Evolutionary conservation across 179 eudicot species (phyloP), one percentile per base, ranked within the genome.

Genomic region (Heliamphora pulchella): DNA sequence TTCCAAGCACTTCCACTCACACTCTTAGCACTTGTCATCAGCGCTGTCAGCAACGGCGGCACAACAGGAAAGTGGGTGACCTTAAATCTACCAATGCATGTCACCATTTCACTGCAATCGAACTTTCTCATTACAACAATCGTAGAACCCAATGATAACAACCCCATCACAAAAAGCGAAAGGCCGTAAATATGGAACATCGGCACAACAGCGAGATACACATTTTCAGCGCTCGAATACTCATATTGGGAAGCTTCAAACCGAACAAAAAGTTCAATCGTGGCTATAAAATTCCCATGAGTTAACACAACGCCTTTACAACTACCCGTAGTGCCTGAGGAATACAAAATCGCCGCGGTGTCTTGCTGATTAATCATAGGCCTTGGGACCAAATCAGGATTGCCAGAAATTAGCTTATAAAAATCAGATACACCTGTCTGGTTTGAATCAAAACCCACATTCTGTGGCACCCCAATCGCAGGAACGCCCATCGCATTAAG

Each of bases 161-260:
- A 80, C 44, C 98, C 98, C 85, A 91, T 78, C 76, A 83, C 94
- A 76, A 83, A 93, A n/a, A 89, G 89, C 0, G 93, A 84, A 70
- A 95, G 91, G 14, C 98, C 98, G 80, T 91, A 95, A 4, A 95
- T 85, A 77, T 95, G 98, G 20, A 91, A 95, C 98, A 95, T 95
- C 0, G 98, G 98, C 51, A 91, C 64, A 87, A 87, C 88, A 39
- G 85, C 97, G 82, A 93, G 86, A 70, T 89, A 88, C 14, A 91
- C 95, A 81, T 85, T 91, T 3, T 85, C 84, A 9, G 78, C 82
- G 54, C 85, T 80, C 58, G 61, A 44, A 65, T 86, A 86, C 9
- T 81, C 83, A 72, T 95, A 91, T 11, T 86, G 89, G 4, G 95
- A 88, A 67, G 94, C 95, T 81, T 93, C 98, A 83, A 93, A 93